Percentiles rank a stretch among this genome's conserved stretches.
phyloP scores from a whole-genome alignment of 2,329 filamentous ascomycete genomes.

The Alternaria sp. region DNA sequence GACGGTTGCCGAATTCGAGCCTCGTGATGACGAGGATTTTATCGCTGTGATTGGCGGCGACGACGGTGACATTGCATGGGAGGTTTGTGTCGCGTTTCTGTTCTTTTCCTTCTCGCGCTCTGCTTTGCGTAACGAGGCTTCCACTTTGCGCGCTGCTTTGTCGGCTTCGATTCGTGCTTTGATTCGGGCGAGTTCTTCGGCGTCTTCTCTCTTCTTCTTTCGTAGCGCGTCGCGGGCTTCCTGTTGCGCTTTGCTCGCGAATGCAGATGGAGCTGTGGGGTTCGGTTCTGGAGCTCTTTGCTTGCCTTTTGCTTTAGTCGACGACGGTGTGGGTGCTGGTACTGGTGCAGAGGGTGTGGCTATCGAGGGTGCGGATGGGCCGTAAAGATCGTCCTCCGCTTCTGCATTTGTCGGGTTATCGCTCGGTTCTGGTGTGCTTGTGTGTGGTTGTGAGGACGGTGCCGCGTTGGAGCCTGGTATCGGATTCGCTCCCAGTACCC shows the following conservation, averaged over 20 bases:
- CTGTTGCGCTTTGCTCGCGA: constrained; percentile 50
- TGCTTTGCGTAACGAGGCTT: constrained; percentile 44
- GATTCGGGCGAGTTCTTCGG: constrained; percentile 74
- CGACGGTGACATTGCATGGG: background rate
- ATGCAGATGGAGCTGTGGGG: constrained; percentile 42
- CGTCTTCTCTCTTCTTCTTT: constrained; percentile 69
- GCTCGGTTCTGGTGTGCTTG: constrained; percentile 15
- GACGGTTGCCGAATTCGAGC: constrained; percentile 43
- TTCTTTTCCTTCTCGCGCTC: constrained; percentile 42
- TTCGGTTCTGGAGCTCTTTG: constrained; percentile 52
- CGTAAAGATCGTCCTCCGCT: constrained; percentile 18
- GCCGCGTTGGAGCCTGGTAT: constrained; percentile 35
- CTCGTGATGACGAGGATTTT: constrained; percentile 31
- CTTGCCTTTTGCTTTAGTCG: constrained; percentile 45
- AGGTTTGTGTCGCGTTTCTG: constrained; percentile 8
- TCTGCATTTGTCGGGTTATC: constrained; percentile 1
- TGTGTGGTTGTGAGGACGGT: constrained; percentile 16
- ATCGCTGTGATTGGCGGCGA: background rate
- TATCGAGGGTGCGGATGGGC: constrained; percentile 6
- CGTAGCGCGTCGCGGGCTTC: constrained; percentile 59
- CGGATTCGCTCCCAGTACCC: constrained; percentile 44
- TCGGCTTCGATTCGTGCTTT: constrained; percentile 80
- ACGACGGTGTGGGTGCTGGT: constrained; percentile 17
- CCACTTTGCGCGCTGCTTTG: constrained; percentile 68
- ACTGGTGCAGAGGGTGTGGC: constrained; percentile 12